phyloP scores from a whole-genome alignment of 164 flowering plant genomes.

The Sedum album region DNA sequence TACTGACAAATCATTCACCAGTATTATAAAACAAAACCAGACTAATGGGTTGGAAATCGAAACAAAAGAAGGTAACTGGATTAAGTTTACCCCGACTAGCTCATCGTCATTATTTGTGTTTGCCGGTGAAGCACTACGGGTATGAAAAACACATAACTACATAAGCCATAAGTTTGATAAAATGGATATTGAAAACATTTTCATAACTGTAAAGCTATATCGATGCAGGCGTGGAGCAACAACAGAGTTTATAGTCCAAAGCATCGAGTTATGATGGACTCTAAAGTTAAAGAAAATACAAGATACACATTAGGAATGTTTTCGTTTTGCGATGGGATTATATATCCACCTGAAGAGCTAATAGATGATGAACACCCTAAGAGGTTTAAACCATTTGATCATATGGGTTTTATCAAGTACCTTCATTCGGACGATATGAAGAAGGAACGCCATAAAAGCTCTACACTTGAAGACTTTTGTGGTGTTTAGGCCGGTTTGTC shows the following conservation, averaged over 20 bases:
- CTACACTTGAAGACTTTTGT: not conserved
- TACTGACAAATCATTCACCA: slow-evolving; percentile 7
- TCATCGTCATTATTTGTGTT: slow-evolving; percentile 16
- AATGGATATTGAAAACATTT: not conserved
- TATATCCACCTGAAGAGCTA: slow-evolving; percentile 8
- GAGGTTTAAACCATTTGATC: slow-evolving; percentile 9
- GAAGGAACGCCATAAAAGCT: not conserved
- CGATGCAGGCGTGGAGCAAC: slow-evolving; percentile 2
- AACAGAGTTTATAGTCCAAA: slow-evolving; percentile 6
- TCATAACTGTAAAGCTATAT: not conserved
- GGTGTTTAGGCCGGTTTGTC: slow-evolving; percentile 7
- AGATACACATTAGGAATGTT: slow-evolving; percentile 9
- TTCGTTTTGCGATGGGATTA: slow-evolving; percentile 4
- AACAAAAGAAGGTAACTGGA: slow-evolving; percentile 21
- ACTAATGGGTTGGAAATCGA: slow-evolving; percentile 25
- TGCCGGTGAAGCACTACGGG: slow-evolving; percentile 21
- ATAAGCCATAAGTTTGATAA: not conserved
- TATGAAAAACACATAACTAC: not conserved
- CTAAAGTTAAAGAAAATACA: not conserved
- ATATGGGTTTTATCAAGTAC: slow-evolving; percentile 1
- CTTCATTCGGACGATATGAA: not conserved
- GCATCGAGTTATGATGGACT: slow-evolving; percentile 6
- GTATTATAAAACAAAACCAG: slow-evolving; percentile 11
- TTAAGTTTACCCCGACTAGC: slow-evolving; percentile 3
- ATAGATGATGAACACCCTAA: slow-evolving; percentile 6